Conservation (phyloP, 169 alveolate species). For the Eimeria sp. region DNA sequence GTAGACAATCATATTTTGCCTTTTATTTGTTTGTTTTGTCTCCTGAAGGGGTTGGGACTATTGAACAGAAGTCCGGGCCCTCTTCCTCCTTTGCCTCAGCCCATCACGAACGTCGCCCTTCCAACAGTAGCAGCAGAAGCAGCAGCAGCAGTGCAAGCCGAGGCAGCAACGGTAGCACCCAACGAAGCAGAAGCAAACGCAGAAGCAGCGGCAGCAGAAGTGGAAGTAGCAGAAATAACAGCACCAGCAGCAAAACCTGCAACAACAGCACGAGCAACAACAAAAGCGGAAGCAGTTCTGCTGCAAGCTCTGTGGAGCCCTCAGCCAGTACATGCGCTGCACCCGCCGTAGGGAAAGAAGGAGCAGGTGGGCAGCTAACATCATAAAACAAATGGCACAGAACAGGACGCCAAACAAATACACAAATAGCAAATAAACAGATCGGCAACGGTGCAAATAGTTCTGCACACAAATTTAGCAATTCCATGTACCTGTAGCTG, state of each 20-base stretch:
- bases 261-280: constrained; percentile 9
- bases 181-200: neutral
- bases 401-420: neutral
- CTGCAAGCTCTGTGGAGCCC: no score
- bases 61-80: neutral
- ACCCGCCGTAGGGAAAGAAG: neutral
- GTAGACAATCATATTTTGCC: no score
- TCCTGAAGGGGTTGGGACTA: neutral
- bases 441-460: no score
- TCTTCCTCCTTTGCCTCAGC: neutral
- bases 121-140: constrained; percentile 37
- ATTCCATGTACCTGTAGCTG: no score
- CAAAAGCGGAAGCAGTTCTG: constrained; percentile 27
- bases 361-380: no score
- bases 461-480: no score
- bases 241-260: neutral
- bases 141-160: neutral
- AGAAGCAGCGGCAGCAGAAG: neutral
- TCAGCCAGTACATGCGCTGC: neutral
- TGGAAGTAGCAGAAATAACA: neutral
- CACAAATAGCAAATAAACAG: no score
- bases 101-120: neutral
- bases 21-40: neutral
- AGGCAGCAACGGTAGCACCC: constrained; percentile 3
- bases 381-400: no score